A percentile compares a stretch with the other conserved stretches of the same genome.
These are phyloP conservation scores for Pneumocystis murina DNA, from an alignment of 1,139 yeast species.

Conservation along the genomic window DNA sequence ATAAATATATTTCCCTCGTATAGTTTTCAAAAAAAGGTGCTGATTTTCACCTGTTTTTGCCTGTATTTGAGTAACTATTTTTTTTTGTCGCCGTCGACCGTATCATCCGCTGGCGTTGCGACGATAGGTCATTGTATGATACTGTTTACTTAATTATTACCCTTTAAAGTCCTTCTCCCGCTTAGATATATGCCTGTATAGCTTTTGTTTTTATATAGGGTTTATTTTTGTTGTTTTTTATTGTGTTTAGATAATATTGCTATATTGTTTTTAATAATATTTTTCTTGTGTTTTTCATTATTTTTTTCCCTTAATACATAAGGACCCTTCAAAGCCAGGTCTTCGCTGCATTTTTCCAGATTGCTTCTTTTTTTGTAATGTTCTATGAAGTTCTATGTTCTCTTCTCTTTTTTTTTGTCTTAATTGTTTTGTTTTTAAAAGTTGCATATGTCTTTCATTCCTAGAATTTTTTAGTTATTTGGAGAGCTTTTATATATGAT, in stretches of 20 bases:
- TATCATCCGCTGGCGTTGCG: neutral
- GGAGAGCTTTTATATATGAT: constrained; percentile 37
- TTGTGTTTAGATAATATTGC: neutral
- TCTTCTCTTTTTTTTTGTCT: constrained; percentile 79
- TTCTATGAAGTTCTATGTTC: constrained; percentile 66
- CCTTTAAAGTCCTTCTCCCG: too few species aligned
- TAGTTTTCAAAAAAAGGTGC: too few species aligned
- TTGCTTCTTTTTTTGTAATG: constrained; percentile 43
- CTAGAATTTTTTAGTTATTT: constrained; percentile 41
- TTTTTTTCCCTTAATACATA: neutral
- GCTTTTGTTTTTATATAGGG: too few species aligned
- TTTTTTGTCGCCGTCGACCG: neutral
- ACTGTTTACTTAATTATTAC: too few species aligned
- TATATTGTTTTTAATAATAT: neutral
- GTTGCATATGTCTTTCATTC: constrained; percentile 56
- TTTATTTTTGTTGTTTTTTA: too few species aligned
- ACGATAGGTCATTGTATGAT: neutral
- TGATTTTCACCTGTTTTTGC: neutral
- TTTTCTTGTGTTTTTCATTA: neutral
- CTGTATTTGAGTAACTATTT: neutral
- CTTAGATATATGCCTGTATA: too few species aligned
- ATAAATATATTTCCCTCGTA: too few species aligned
- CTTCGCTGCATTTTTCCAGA: constrained; percentile 15
- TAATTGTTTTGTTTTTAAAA: constrained; percentile 57
- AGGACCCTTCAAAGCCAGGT: constrained; percentile 17